Percentiles rank a stretch among this genome's conserved stretches.
phyloP scores from a whole-genome alignment of 148 eudicot species.

The Rhododendron ovatum region DNA sequence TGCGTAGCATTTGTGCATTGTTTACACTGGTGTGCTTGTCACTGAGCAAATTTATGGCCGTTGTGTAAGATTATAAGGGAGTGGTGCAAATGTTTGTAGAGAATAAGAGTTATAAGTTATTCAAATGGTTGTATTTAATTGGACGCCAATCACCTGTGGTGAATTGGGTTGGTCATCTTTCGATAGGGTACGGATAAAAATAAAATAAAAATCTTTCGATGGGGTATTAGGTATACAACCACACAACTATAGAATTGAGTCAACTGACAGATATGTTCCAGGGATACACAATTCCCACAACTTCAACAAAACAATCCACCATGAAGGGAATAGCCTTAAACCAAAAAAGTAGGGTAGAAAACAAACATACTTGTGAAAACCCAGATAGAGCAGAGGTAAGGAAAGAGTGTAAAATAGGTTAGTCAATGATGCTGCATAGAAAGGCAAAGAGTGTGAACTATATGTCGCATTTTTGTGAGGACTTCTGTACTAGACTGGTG shows the following conservation, averaged over 20 bases:
- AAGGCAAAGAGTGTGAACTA: neutral
- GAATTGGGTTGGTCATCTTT: neutral
- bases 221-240: neutral
- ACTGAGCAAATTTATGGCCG: neutral
- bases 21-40: neutral
- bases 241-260: neutral
- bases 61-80: neutral
- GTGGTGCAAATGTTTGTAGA: neutral
- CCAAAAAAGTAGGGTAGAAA: neutral
- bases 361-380: neutral
- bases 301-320: neutral
- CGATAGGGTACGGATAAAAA: neutral
- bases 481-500: neutral
- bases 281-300: neutral
- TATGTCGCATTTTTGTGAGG: neutral
- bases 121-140: neutral
- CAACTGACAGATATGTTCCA: neutral
- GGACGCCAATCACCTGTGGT: neutral
- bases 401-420: neutral
- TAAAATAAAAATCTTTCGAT: neutral
- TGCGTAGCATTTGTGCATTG: neutral
- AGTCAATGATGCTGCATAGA: neutral
- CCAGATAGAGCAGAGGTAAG: neutral
- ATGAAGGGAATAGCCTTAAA: neutral
- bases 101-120: neutral